Evolutionary conservation across 352 stramenopile species (phyloP).

Genomic region (Pythium monospermum): DNA sequence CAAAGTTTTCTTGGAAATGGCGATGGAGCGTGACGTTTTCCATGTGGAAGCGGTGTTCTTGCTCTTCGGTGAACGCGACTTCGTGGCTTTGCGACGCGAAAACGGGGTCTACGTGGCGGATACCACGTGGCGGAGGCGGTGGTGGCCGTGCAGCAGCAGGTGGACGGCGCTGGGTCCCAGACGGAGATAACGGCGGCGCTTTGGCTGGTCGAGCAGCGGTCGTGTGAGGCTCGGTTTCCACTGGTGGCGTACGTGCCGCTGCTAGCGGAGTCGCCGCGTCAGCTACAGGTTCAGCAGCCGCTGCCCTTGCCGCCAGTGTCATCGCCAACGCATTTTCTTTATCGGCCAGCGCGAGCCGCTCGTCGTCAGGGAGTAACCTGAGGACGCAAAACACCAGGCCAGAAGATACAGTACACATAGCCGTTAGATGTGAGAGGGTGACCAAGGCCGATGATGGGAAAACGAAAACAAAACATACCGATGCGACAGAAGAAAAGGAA

Average conservation of each 20-base stretch:
- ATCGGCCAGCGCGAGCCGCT: constrained; percentile 39
- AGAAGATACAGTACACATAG: no score
- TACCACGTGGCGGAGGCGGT: no score
- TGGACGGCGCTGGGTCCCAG: constrained; percentile 1
- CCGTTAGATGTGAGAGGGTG: no score
- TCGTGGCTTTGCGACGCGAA: constrained; percentile 45
- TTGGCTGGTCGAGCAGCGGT: not conserved
- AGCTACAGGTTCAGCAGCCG: not conserved
- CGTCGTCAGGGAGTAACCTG: constrained; percentile 59
- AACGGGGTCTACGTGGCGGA: no score
- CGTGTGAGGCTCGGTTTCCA: not conserved
- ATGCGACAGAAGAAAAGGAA: constrained; percentile 62
- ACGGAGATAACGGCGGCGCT: not conserved
- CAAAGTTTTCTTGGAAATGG: constrained; percentile 83
- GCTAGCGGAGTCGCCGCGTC: not conserved
- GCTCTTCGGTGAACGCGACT: constrained; percentile 58
- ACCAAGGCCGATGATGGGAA: no score
- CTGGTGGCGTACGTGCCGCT: not conserved
- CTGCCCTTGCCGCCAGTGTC: constrained; percentile 23
- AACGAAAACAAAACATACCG: no score
- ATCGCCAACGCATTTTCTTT: constrained; percentile 45
- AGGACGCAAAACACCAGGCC: not conserved
- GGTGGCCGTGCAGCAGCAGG: no score
- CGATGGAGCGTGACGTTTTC: constrained; percentile 77
- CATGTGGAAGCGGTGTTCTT: constrained; percentile 49